A percentile compares a stretch with the other conserved stretches of the same genome.
These are phyloP conservation scores for Tripterygium wilfordii DNA, from an alignment of 177 flowering plant genomes.

Conservation along the genomic window DNA sequence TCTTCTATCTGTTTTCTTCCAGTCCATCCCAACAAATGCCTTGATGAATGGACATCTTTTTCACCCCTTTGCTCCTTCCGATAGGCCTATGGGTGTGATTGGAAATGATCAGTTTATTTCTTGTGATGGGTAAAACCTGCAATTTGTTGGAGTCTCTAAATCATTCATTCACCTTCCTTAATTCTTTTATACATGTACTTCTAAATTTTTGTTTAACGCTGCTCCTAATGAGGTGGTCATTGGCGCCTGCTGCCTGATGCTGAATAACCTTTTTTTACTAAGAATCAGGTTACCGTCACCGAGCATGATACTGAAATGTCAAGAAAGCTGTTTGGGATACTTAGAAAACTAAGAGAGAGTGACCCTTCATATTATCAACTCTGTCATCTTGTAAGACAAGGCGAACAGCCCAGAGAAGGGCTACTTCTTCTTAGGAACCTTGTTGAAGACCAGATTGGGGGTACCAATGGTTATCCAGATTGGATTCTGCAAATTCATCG, in stretches of 20 bases:
- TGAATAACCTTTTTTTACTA: conserved; percentile 2
- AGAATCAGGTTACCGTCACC: conserved; percentile 40
- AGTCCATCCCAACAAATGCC: too few relatives aligned
- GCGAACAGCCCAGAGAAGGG: conserved; percentile 92
- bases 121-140: too few relatives aligned
- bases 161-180: too few relatives aligned
- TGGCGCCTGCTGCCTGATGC: neutral
- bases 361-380: conserved; percentile 73
- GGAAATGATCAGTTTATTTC: too few relatives aligned
- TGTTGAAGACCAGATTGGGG: conserved; percentile 76
- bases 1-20: too few relatives aligned
- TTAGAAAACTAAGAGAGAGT: conserved; percentile 51
- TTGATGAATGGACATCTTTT: too few relatives aligned
- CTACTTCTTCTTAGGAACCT: conserved; percentile 69
- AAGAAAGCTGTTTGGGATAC: conserved; percentile 47
- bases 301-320: conserved; percentile 72
- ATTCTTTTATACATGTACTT: too few relatives aligned
- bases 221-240: too few relatives aligned
- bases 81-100: too few relatives aligned
- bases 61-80: too few relatives aligned
- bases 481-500: conserved; percentile 81
- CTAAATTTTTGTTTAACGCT: too few relatives aligned
- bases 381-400: conserved; percentile 84
- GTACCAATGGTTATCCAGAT: conserved; percentile 69
- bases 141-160: too few relatives aligned